Evolutionary conservation across 2,329 filamentous ascomycete species (phyloP).

Genomic region (Trichophyton schoenleinii): DNA sequence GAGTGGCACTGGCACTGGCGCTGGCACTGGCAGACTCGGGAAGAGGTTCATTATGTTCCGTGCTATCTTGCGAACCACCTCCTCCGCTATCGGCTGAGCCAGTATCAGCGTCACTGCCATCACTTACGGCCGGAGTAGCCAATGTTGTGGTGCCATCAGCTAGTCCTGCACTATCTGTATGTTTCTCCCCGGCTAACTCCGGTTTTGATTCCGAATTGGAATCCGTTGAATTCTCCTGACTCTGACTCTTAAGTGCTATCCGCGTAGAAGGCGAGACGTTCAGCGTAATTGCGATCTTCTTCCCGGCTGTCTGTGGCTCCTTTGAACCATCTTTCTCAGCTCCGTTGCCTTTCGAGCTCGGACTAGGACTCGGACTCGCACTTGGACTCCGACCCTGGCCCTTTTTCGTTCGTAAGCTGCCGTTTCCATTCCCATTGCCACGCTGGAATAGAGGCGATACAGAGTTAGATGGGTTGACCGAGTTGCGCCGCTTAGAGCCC

Average conservation of each 20-base stretch:
- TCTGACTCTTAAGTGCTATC: conserved; percentile 7
- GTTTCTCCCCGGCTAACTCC: not conserved
- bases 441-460: not conserved
- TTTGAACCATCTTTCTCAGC: conserved; percentile 15
- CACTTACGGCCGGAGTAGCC: not conserved
- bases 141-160: not conserved
- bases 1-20: not conserved
- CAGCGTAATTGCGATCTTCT: conserved; percentile 32
- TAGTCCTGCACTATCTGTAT: not conserved
- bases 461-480: conserved; percentile 20
- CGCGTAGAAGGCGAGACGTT: conserved; percentile 14
- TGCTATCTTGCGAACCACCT: not conserved
- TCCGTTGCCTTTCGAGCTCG: conserved; percentile 5
- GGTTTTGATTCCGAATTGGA: not conserved
- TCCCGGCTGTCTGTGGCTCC: conserved; percentile 9
- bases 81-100: not conserved
- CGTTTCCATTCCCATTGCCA: not conserved
- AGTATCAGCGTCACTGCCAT: not conserved
- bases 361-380: too few relatives aligned
- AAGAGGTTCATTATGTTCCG: too few relatives aligned
- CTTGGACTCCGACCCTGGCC: not conserved
- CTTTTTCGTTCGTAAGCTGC: not conserved
- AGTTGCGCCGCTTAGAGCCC: conserved; percentile 35
- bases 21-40: not conserved
- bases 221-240: not conserved